Conservation (phyloP, 2,329 filamentous ascomycete genomes). For the Coniochaeta sp. region DNA sequence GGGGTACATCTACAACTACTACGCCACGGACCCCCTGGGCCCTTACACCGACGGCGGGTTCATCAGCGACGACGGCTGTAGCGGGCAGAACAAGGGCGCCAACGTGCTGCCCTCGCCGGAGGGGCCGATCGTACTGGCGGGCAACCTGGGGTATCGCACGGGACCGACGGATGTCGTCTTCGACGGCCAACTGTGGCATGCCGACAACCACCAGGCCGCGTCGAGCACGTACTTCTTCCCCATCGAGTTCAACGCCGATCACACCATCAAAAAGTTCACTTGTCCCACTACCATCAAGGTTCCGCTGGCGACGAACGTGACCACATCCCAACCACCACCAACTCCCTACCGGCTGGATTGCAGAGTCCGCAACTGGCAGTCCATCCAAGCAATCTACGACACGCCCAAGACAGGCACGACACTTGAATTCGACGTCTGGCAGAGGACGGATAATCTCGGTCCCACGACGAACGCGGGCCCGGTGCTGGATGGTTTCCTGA, state of each 20-base stretch:
- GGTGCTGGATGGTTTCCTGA: not conserved
- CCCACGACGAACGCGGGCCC: not conserved
- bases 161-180: not conserved
- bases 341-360: not conserved
- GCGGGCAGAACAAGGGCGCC: conserved; percentile 6
- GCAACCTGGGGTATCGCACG: conserved; percentile 3
- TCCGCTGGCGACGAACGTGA: conserved; percentile 1
- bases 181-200: conserved; percentile 5
- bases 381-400: not conserved
- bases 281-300: conserved; percentile 1
- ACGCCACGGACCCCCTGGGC: conserved; percentile 3
- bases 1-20: conserved; percentile 5
- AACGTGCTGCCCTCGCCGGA: conserved; percentile 3
- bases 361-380: not conserved
- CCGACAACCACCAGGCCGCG: conserved; percentile 6
- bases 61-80: conserved; percentile 4
- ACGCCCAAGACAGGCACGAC: not conserved
- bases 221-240: conserved; percentile 5
- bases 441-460: not conserved
- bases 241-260: conserved; percentile 7
- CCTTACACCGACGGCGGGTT: conserved; percentile 6
- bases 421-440: conserved; percentile 1
- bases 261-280: conserved; percentile 5
- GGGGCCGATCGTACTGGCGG: conserved; percentile 1
- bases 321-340: not conserved